Conservation (phyloP, 2,329 filamentous ascomycete species). For the Juglanconis juglandina region DNA sequence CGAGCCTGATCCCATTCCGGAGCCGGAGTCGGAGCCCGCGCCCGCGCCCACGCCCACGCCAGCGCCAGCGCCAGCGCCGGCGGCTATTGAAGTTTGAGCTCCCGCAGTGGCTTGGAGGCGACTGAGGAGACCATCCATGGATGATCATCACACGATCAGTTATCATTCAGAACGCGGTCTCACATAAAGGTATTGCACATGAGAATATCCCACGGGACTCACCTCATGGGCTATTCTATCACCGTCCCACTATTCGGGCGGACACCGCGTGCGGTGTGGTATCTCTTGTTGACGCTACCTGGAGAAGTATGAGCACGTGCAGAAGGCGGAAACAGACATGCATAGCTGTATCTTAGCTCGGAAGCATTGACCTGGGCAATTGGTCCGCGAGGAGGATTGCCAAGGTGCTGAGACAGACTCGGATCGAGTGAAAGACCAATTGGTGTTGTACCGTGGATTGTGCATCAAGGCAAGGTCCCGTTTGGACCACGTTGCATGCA, state of each 20-base stretch:
- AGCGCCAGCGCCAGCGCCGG: neutral
- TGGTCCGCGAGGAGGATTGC: neutral
- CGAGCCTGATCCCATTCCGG: slow-evolving; percentile 5
- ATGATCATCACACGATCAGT: too few relatives aligned
- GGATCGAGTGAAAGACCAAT: neutral
- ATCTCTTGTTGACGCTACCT: neutral
- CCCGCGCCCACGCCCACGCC: neutral
- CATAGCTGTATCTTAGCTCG: neutral
- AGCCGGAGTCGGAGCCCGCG: neutral
- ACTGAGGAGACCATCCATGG: too few relatives aligned
- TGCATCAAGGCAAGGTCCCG: neutral
- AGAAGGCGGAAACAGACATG: neutral
- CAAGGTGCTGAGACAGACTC: neutral
- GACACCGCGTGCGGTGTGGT: neutral
- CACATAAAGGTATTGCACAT: too few relatives aligned
- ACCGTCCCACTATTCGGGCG: too few relatives aligned
- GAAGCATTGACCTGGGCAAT: neutral
- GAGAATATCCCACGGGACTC: too few relatives aligned
- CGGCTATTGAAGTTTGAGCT: neutral
- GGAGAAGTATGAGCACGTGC: neutral
- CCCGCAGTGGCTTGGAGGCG: neutral
- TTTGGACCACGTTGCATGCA: neutral
- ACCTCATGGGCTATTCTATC: neutral
- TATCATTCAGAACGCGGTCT: too few relatives aligned
- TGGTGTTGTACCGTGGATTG: neutral